These are phyloP conservation scores for Monosporascus ibericus DNA, from an alignment of 2,329 filamentous ascomycete genomes.

Conservation along the genomic window DNA sequence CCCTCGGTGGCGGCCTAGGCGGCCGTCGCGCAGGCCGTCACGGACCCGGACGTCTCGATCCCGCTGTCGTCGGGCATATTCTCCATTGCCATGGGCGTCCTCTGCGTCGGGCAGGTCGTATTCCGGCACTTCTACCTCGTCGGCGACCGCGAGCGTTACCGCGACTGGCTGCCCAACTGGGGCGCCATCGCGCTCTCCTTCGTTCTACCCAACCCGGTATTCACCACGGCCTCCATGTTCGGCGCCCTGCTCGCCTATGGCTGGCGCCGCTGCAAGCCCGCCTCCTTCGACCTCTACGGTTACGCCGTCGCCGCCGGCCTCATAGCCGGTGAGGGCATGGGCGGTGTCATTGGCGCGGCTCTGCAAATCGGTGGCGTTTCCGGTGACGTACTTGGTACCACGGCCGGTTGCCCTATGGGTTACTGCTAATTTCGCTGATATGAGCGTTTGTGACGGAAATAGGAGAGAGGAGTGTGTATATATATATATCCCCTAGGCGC, in stretches of 20 bases:
- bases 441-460: background rate
- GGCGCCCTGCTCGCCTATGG: constrained; percentile 45
- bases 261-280: constrained; percentile 49
- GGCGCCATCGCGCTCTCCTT: constrained; percentile 55
- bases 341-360: constrained; percentile 51
- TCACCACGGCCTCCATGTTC: constrained; percentile 52
- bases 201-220: constrained; percentile 49
- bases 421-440: constrained; percentile 19
- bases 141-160: constrained; percentile 47
- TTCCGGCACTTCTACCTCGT: constrained; percentile 49
- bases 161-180: constrained; percentile 55
- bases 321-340: constrained; percentile 59
- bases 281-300: constrained; percentile 50
- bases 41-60: constrained; percentile 48
- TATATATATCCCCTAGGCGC: constrained; percentile 3
- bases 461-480: background rate
- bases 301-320: constrained; percentile 55
- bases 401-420: constrained; percentile 24
- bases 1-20: constrained; percentile 62
- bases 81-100: constrained; percentile 46
- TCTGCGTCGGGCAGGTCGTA: constrained; percentile 46
- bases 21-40: constrained; percentile 58
- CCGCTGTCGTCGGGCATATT: constrained; percentile 51
- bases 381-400: constrained; percentile 26
- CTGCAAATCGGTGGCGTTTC: constrained; percentile 28